Base-by-base conservation (phyloP, 495 filamentous ascomycete species). In the Xylaria bambusicola region DNA sequence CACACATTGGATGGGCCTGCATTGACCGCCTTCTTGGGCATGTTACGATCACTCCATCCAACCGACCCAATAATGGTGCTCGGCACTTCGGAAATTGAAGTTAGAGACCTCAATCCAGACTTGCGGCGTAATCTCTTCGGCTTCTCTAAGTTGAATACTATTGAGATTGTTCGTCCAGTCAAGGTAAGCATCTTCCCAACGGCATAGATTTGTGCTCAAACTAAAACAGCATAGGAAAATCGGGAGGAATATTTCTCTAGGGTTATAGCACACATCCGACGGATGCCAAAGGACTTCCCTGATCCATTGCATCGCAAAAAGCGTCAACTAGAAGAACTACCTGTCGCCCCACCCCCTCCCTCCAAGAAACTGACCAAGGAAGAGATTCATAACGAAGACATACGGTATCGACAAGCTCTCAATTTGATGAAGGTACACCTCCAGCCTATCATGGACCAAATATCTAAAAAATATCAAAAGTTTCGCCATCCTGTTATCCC, bases 361-460 rank as follows among this genome's bases (percentile, higher is more conserved):
- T 80, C 82, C n/a, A 78, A 82, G 40, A 70, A 75, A 35, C 73
- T 84, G 3, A 89, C 83, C 17, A 90, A 91, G 66, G 89, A 89
- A 52, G 87, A 97, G 70, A 80, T 89, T 38, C 89, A 90, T 64
- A 85, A 83, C 1, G 89, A 92, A 75, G 91, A 87, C 67, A 85
- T 88, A 72, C 82, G 84, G 38, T 95, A 98, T 71, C 83, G 88
- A 31, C 84, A 90, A 53, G 82, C 83, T 2, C 77, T 97, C 35
- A 97, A 97, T 69, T 71, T 88, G 53, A 75, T 98, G 53, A 98
- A 97, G 74, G 80, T 93, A 17, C 80, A 87, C 23, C 85, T 98
- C 52, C 92, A 96, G 72, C 89, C 89, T 12, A 88, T 97, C 62
- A 96, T 98, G 91, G 93, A 98, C 61, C 88, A 95, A 73, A 89